Base-by-base conservation (phyloP, 495 filamentous ascomycete genomes). In the Penicillium tannophilum region DNA sequence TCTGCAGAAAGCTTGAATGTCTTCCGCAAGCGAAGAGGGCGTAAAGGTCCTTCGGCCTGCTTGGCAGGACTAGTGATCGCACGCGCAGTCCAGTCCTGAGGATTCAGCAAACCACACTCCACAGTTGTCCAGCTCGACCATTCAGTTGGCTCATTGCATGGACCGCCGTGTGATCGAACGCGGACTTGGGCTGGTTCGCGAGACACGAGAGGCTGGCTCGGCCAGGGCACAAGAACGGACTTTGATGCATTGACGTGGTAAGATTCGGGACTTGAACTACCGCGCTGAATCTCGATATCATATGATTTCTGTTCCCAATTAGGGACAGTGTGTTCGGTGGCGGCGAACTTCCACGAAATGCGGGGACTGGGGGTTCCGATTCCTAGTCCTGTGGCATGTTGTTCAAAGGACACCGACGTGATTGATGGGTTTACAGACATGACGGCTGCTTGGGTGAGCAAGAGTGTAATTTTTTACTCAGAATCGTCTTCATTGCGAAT, bases 161-260 rank as follows among this genome's bases (percentile, higher is more conserved):
- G 35, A 44, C 62, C 46, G 55, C 68, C 58, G 61, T 72, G 68
- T 11, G 61, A 59, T 14, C 67, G 73, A 35, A 82, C 78, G 14
- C 78, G 70, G 6, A 82, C 65, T 5, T 49, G 62, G 11, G 64
- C 76, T 3, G 59, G 57, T 60, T 81, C 79, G 31, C 78, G 62
- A 14, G 79, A 79, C 4, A 63, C 45, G 8, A 83, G 64, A 3
- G 75, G 70, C 2, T 69, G 59, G 1, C 72, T 73, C 14, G 79
- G 81, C 81, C 81, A 83, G n/a, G 77, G 79, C 0, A 83, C 74
- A 2, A 82, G 74, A 12, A 79, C 63, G 0, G 81, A 83, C 2
- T 72, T 60, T 19, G 57, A 30, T 39, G 64, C 54, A 23, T 58
- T 30, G 3, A 62, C 47, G 17, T 62, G 48, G 33, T 64, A 47